These are phyloP conservation scores for Areca catechu DNA, from an alignment of 176 grass and related monocot species.

Conservation along the genomic window DNA sequence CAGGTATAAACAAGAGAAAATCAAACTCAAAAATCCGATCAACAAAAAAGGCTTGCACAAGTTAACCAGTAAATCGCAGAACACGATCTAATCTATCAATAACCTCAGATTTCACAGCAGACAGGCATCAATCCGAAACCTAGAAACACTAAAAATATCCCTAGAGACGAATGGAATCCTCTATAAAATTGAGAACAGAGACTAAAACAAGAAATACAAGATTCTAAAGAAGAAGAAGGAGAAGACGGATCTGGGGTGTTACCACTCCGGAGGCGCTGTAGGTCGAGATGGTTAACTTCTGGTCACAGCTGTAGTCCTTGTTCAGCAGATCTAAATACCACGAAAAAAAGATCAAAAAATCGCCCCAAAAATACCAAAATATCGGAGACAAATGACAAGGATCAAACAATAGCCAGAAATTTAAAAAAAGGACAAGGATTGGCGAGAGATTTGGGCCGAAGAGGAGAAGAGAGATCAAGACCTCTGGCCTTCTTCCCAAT, in stretches of 20 bases:
- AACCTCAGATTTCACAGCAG: too few species aligned
- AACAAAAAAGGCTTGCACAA: too few species aligned
- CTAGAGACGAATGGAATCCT: too few species aligned
- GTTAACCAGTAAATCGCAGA: too few species aligned
- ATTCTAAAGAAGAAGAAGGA: slow-evolving; percentile 7
- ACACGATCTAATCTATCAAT: too few species aligned
- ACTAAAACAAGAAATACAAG: too few species aligned
- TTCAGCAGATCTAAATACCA: slow-evolving; percentile 77
- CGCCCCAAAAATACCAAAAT: not conserved
- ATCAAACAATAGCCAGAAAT: not conserved
- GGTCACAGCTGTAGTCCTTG: slow-evolving; percentile 90
- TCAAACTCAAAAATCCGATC: too few species aligned
- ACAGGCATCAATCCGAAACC: too few species aligned
- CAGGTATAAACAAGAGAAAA: too few species aligned
- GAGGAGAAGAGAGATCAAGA: not conserved
- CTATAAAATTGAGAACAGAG: too few species aligned
- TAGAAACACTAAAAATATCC: too few species aligned
- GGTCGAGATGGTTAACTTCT: slow-evolving; percentile 72
- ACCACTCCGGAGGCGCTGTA: slow-evolving; percentile 84
- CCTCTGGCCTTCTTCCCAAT: slow-evolving; percentile 44
- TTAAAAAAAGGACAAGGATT: not conserved
- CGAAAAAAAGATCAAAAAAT: not conserved
- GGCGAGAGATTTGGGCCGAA: not conserved
- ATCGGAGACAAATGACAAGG: not conserved
- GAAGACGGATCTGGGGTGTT: slow-evolving; percentile 23